These are phyloP conservation scores for Comarum palustre DNA, from an alignment of 306 rosid species.

Conservation along the genomic window DNA sequence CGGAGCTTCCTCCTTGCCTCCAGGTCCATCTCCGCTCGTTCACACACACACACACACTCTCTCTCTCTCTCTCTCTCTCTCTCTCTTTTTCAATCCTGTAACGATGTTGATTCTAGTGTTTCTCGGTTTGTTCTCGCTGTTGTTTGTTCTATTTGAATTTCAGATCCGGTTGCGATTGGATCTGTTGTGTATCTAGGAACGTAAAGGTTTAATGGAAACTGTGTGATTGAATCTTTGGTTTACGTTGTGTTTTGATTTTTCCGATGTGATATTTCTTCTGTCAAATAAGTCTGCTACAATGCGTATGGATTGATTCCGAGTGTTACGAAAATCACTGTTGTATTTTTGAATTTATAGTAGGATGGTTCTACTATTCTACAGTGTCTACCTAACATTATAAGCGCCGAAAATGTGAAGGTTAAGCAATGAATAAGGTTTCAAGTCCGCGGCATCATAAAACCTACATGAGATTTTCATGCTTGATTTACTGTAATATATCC, in stretches of 20 bases:
- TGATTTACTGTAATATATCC: background rate
- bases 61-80: background rate
- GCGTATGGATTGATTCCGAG: background rate
- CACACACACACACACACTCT: no score
- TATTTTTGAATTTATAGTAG: background rate
- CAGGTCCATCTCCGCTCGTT: slow-evolving; percentile 38
- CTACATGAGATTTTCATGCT: background rate
- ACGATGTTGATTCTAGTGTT: background rate
- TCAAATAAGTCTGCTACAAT: background rate
- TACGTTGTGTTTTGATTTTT: background rate
- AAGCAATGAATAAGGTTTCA: background rate
- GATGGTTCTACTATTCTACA: background rate
- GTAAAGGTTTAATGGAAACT: background rate
- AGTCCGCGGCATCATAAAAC: background rate
- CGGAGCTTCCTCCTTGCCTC: slow-evolving; percentile 82
- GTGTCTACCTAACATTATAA: background rate
- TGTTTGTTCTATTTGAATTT: background rate
- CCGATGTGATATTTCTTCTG: background rate
- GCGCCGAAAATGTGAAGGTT: background rate
- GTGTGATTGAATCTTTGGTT: background rate
- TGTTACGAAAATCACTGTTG: slow-evolving; percentile 4
- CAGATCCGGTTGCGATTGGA: slow-evolving; percentile 9
- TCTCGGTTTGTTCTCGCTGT: background rate
- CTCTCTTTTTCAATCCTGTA: background rate
- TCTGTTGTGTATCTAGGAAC: background rate